Conservation (phyloP, 805 yeast genomes). For the Metschnikowia matae region DNA sequence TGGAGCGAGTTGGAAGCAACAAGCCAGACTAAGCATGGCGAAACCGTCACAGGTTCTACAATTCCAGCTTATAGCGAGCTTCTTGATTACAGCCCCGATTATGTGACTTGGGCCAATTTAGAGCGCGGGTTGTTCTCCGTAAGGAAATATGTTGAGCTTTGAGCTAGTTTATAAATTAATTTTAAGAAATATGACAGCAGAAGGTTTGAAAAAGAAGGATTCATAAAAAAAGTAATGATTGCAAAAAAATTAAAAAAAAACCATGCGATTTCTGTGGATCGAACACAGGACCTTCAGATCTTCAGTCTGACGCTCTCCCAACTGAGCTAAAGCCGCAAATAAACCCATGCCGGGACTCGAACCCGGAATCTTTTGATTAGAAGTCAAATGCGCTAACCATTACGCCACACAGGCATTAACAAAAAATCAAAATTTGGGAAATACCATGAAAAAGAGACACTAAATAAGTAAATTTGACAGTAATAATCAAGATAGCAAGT, state of each 20-base stretch:
- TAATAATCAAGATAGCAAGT: too few relatives aligned
- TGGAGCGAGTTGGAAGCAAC: slow-evolving; percentile 62
- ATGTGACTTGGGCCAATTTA: slow-evolving; percentile 60
- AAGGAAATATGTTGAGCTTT: slow-evolving; percentile 42
- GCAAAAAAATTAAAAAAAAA: not conserved
- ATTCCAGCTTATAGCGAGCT: slow-evolving; percentile 74
- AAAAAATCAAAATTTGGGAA: accelerated
- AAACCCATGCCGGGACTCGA: slow-evolving; percentile 21
- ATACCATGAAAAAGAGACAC: accelerated
- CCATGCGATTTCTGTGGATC: slow-evolving; percentile 15
- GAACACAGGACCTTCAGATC: slow-evolving; percentile 22
- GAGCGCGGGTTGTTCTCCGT: slow-evolving; percentile 68
- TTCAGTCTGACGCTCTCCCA: slow-evolving; percentile 33
- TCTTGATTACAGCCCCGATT: slow-evolving; percentile 60
- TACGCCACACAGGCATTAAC: slow-evolving; percentile 21
- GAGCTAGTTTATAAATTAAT: slow-evolving; percentile 1
- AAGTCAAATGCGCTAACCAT: slow-evolving; percentile 21
- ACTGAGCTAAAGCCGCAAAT: slow-evolving; percentile 22
- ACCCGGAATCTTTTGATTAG: slow-evolving; percentile 21
- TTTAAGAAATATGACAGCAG: not conserved
- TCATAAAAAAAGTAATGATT: too few relatives aligned
- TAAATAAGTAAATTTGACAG: too few relatives aligned
- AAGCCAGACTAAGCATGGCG: slow-evolving; percentile 26
- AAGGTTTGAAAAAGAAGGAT: not conserved
- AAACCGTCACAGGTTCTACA: slow-evolving; percentile 17